Evolutionary conservation across 495 filamentous ascomycete species (phyloP).

Genomic region (Aspergillus sclerotioniger): DNA sequence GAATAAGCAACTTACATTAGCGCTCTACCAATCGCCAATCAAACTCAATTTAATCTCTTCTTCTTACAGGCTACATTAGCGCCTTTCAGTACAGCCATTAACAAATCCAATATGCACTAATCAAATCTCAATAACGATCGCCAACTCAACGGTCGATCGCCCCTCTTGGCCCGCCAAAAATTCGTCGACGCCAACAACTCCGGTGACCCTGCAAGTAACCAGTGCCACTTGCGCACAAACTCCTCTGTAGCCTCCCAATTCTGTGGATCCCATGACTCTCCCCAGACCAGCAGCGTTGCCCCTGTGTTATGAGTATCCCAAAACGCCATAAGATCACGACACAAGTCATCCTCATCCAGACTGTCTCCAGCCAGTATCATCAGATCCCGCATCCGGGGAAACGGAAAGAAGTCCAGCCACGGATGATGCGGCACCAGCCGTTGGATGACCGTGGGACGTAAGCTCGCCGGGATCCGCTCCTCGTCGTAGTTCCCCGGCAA

Average conservation of each 20-base stretch:
- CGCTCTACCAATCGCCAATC: no score
- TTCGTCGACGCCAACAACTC: slow-evolving; percentile 25
- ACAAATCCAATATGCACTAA: no score
- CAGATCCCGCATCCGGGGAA: slow-evolving; percentile 34
- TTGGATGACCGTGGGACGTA: slow-evolving; percentile 41
- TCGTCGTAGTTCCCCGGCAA: background rate
- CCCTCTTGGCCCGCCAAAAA: slow-evolving; percentile 22
- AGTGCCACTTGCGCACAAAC: slow-evolving; percentile 30
- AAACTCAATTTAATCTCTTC: no score
- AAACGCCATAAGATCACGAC: slow-evolving; percentile 31
- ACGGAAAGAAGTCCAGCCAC: slow-evolving; percentile 29
- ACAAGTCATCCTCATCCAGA: slow-evolving; percentile 36
- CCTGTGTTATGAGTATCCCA: slow-evolving; percentile 27
- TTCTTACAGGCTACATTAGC: background rate
- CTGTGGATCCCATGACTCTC: slow-evolving; percentile 23
- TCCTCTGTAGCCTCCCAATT: slow-evolving; percentile 33
- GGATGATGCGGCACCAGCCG: slow-evolving; percentile 32
- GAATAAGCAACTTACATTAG: no score
- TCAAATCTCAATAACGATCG: background rate
- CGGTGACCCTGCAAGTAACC: slow-evolving; percentile 23
- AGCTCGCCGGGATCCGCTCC: slow-evolving; percentile 22
- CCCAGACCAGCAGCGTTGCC: slow-evolving; percentile 35
- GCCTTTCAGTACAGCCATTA: no score
- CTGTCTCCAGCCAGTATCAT: slow-evolving; percentile 26
- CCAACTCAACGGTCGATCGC: slow-evolving; percentile 13